phyloP scores from a whole-genome alignment of 768 basidiomycete species.

The Dictyophora rubrovolvata region DNA sequence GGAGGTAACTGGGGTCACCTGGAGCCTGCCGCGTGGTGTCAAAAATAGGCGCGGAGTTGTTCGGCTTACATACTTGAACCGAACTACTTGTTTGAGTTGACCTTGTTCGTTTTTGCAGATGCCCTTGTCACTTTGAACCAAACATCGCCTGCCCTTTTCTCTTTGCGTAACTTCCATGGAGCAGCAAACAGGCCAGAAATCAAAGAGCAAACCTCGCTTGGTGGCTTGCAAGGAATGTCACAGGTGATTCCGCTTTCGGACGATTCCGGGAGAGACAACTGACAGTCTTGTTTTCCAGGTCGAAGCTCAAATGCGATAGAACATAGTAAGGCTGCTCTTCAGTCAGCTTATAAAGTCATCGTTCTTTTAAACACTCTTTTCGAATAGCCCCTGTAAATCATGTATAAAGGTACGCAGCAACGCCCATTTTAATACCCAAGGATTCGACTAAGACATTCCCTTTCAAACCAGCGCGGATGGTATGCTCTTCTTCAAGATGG shows the following conservation, averaged over 20 bases:
- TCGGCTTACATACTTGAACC: not conserved
- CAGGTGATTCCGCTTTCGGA: not conserved
- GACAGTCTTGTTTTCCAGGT: not conserved
- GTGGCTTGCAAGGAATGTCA: constrained; percentile 8
- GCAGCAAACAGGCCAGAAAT: not conserved
- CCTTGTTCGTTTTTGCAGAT: not conserved
- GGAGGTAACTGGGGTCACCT: not conserved
- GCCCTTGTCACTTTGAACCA: not conserved
- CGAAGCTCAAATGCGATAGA: constrained; percentile 8
- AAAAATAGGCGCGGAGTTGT: not conserved
- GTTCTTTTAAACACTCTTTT: not conserved
- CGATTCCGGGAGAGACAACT: not conserved
- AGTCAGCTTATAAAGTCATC: not conserved
- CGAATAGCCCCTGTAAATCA: constrained; percentile 7
- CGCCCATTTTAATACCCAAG: not conserved
- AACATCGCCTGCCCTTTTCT: not conserved
- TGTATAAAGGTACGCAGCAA: constrained; percentile 6
- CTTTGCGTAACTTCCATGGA: not conserved
- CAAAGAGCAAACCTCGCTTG: constrained; percentile 7
- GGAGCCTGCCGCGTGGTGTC: not conserved
- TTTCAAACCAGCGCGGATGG: constrained; percentile 6
- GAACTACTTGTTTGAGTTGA: not conserved
- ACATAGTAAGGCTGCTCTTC: not conserved
- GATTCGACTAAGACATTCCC: not conserved
- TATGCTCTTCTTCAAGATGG: not conserved